Percentiles rank a stretch among this genome's conserved stretches.
These are phyloP conservation scores for Apophysomyces trapeziformis DNA, from an alignment of 371 early-diverging fungal genomes.

Conservation along the genomic window DNA sequence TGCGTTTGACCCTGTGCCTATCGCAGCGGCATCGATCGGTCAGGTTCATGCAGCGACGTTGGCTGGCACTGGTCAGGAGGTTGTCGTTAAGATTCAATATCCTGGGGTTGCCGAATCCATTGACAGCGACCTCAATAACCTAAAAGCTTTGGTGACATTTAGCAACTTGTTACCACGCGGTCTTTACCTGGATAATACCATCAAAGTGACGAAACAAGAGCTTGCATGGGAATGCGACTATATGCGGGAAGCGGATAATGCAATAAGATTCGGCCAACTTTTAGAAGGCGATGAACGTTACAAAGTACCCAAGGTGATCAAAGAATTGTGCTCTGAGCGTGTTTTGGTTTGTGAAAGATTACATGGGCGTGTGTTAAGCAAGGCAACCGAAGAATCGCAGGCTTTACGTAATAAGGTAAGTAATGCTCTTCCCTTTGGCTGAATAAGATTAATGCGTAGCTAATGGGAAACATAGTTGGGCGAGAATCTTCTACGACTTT, in stretches of 20 bases:
- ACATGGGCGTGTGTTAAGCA: slow-evolving; percentile 74
- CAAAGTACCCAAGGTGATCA: slow-evolving; percentile 76
- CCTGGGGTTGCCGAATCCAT: slow-evolving; percentile 92
- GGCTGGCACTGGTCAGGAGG: slow-evolving; percentile 50
- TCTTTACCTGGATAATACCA: slow-evolving; percentile 94
- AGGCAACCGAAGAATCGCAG: slow-evolving; percentile 69
- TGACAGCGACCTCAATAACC: slow-evolving; percentile 85
- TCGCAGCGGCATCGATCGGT: slow-evolving; percentile 97
- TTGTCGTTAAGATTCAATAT: slow-evolving; percentile 96
- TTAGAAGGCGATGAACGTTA: slow-evolving; percentile 68
- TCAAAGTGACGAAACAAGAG: slow-evolving; percentile 88
- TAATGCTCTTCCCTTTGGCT: no score
- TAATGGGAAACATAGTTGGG: slow-evolving; percentile 30
- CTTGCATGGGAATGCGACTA: slow-evolving; percentile 97
- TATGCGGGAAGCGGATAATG: slow-evolving; percentile 82
- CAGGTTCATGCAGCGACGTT: slow-evolving; percentile 89
- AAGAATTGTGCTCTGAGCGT: slow-evolving; percentile 69
- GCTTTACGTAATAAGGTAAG: slow-evolving; percentile 68
- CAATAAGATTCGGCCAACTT: slow-evolving; percentile 67
- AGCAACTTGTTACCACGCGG: slow-evolving; percentile 90
- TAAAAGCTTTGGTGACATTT: slow-evolving; percentile 80
- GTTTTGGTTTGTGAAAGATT: slow-evolving; percentile 87
- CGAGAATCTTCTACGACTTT: slow-evolving; percentile 73
- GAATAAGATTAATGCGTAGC: not conserved
- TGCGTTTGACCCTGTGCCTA: slow-evolving; percentile 76